Evolutionary conservation across 2,329 filamentous ascomycete genomes (phyloP).

Genomic region (Sarocladium strictum): DNA sequence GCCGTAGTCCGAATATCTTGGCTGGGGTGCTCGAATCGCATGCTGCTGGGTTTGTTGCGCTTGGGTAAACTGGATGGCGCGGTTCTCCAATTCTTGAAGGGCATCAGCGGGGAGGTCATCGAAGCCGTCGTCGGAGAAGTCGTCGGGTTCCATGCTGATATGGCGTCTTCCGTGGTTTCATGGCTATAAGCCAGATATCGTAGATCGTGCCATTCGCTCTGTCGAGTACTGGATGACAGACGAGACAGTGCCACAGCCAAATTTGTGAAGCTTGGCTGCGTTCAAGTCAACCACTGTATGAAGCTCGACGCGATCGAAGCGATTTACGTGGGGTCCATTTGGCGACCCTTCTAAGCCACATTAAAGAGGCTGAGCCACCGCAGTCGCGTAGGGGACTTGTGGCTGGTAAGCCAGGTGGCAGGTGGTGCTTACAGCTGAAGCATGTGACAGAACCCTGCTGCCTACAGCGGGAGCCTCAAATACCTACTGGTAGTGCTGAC

Average conservation of each 20-base stretch:
- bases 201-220: not conserved
- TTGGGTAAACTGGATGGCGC: conserved; percentile 57
- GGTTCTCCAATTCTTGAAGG: conserved; percentile 57
- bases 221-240: too few species aligned
- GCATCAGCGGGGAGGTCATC: conserved; percentile 52
- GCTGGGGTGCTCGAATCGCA: conserved; percentile 18
- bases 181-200: not conserved
- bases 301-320: conserved; percentile 1
- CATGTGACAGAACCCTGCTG: not conserved
- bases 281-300: not conserved
- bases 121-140: conserved; percentile 59
- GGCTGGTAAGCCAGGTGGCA: too few species aligned
- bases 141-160: conserved; percentile 39
- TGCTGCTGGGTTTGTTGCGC: conserved; percentile 27
- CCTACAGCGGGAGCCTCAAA: too few species aligned
- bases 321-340: not conserved
- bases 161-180: not conserved
- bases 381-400: not conserved
- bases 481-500: too few species aligned
- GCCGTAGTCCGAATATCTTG: conserved; percentile 28
- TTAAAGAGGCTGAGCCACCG: not conserved
- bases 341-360: not conserved
- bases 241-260: too few species aligned
- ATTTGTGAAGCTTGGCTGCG: too few species aligned
- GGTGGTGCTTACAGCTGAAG: not conserved